A percentile compares a stretch with the other conserved stretches of the same genome.
phyloP scores from a whole-genome alignment of 2,329 filamentous ascomycete genomes.

The Clonostachys rhizophaga region DNA sequence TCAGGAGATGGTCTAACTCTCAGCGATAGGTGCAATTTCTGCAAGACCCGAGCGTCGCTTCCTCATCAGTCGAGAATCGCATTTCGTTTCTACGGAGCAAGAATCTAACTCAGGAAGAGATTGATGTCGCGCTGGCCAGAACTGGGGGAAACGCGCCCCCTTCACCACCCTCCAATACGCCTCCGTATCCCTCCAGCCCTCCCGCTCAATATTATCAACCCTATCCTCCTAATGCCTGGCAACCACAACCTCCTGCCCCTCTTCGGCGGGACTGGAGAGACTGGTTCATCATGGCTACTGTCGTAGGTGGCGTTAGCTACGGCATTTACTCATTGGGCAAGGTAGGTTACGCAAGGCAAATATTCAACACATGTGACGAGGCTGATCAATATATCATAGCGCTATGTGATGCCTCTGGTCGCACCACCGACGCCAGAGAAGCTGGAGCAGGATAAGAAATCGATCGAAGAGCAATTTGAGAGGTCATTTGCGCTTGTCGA shows the following conservation, averaged over 20 bases:
- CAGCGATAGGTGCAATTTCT: conserved; percentile 55
- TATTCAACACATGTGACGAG: not conserved
- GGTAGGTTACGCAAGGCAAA: conserved; percentile 36
- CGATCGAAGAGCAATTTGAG: conserved; percentile 90
- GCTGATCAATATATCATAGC: conserved; percentile 38
- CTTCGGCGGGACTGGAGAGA: conserved; percentile 93
- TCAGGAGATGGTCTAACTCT: too few species aligned
- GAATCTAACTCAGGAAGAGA: conserved; percentile 94
- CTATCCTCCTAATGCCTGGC: conserved; percentile 52
- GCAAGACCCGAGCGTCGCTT: conserved; percentile 86
- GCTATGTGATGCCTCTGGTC: conserved; percentile 87
- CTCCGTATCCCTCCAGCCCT: conserved; percentile 18
- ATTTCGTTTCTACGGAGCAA: conserved; percentile 93
- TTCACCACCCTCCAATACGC: conserved; percentile 8
- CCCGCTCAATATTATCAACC: conserved; percentile 40
- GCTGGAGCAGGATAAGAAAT: conserved; percentile 88
- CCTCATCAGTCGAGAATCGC: conserved; percentile 86
- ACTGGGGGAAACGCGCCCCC: conserved; percentile 55
- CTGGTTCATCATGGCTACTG: conserved; percentile 99
- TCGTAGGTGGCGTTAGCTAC: conserved; percentile 84
- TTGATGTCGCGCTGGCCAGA: conserved; percentile 77
- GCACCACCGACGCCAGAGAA: conserved; percentile 91
- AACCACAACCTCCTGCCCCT: conserved; percentile 46
- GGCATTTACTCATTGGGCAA: conserved; percentile 85
- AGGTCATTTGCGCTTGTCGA: conserved; percentile 88